Percentiles rank a stretch among this genome's conserved stretches.
These are phyloP conservation scores for Taphrina wiesneri DNA, from an alignment of 1,139 yeast genomes.

Conservation along the genomic window DNA sequence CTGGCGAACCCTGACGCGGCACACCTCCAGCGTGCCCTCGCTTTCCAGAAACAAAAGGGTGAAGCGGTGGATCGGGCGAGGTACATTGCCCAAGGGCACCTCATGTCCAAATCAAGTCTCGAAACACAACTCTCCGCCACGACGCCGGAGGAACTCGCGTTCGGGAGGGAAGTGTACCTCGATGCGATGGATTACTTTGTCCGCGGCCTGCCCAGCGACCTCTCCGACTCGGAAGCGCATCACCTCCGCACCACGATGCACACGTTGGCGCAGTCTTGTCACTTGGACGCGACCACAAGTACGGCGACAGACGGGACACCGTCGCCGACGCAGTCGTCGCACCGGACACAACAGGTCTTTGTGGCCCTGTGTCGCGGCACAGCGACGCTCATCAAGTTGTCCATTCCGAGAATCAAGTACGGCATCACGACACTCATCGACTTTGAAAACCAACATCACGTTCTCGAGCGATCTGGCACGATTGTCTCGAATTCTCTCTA, in stretches of 20 bases:
- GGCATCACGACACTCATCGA: slow-evolving; percentile 1
- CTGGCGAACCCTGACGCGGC: slow-evolving; percentile 1
- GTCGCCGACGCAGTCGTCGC: not conserved
- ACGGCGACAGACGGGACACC: not conserved
- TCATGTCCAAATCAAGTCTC: not conserved
- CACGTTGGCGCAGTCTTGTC: not conserved
- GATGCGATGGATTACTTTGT: not conserved
- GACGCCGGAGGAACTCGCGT: not conserved
- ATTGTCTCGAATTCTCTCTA: not conserved
- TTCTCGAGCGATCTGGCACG: slow-evolving; percentile 6
- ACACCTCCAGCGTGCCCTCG: slow-evolving; percentile 7
- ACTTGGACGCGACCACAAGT: not conserved
- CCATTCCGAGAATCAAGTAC: slow-evolving; percentile 5
- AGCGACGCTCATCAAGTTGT: slow-evolving; percentile 8
- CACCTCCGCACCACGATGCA: not conserved
- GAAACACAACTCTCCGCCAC: not conserved
- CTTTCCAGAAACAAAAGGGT: not conserved
- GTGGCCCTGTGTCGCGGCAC: slow-evolving; percentile 11
- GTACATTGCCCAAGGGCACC: not conserved
- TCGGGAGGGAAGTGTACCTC: not conserved
- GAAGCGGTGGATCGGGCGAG: slow-evolving; percentile 3
- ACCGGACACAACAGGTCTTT: not conserved
- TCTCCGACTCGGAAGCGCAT: not conserved
- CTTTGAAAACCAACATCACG: slow-evolving; percentile 9
- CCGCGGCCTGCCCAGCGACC: slow-evolving; percentile 6